phyloP scores from a whole-genome alignment of 129 eudicot genomes.

The Escallonia herrerae region DNA sequence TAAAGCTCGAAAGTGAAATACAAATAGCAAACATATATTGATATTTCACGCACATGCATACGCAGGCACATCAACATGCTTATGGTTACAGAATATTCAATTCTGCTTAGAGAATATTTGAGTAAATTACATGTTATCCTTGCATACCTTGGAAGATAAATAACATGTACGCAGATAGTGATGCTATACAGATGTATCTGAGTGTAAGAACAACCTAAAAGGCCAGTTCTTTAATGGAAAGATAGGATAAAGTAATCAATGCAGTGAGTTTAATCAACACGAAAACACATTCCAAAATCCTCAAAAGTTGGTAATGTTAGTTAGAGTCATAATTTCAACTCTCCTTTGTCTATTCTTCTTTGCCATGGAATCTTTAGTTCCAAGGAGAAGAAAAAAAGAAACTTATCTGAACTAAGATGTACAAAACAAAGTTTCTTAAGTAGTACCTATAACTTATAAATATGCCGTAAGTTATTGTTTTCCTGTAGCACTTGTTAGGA shows the following conservation, averaged over 20 bases:
- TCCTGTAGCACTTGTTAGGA: not conserved
- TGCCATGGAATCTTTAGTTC: conserved; percentile 6
- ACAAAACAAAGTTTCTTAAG: not conserved
- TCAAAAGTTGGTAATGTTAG: not conserved
- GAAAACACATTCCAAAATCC: not conserved
- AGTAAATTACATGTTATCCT: not conserved
- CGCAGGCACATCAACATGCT: not conserved
- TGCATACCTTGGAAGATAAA: not conserved
- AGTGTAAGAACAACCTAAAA: not conserved
- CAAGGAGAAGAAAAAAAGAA: not conserved
- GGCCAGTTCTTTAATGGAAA: not conserved
- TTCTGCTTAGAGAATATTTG: too few relatives aligned
- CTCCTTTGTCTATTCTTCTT: not conserved
- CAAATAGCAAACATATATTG: not conserved
- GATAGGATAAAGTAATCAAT: not conserved
- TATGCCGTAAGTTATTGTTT: not conserved
- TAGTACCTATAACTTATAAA: not conserved
- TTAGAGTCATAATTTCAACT: not conserved
- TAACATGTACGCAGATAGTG: not conserved
- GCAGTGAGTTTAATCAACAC: not conserved
- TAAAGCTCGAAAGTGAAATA: not conserved
- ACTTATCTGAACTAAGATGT: not conserved
- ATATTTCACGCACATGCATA: not conserved
- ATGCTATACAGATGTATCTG: not conserved
- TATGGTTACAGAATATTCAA: too few relatives aligned